phyloP scores from a whole-genome alignment of 1,139 yeast genomes.

The Yamadazyma taylorii region DNA sequence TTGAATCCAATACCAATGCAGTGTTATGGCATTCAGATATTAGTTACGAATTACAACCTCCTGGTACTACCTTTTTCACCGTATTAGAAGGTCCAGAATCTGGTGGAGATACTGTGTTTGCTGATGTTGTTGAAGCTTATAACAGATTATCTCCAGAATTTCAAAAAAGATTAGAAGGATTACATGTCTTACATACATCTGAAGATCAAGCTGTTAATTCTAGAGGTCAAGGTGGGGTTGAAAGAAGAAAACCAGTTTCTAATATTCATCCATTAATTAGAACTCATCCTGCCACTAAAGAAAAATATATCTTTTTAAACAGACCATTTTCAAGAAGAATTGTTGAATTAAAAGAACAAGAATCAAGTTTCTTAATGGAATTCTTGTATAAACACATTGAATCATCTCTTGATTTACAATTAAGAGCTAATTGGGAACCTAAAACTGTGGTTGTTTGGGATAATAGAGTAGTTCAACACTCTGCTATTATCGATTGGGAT shows the following conservation, averaged over 20 bases:
- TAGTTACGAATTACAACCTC: constrained; percentile 67
- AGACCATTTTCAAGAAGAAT: constrained; percentile 62
- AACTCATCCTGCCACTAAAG: constrained; percentile 66
- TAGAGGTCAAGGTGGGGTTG: constrained; percentile 54
- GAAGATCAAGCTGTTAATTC: constrained; percentile 65
- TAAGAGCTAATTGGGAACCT: constrained; percentile 43
- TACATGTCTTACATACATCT: constrained; percentile 66
- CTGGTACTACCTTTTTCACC: constrained; percentile 60
- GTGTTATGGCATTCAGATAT: constrained; percentile 67
- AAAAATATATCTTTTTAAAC: constrained; percentile 59
- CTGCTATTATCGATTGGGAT: constrained; percentile 64
- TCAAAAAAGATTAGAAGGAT: constrained; percentile 53
- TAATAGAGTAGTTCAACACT: constrained; percentile 62
- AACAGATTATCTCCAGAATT: constrained; percentile 62
- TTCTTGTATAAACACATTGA: constrained; percentile 55
- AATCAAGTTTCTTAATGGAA: constrained; percentile 54
- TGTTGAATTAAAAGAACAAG: constrained; percentile 64
- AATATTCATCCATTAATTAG: constrained; percentile 67
- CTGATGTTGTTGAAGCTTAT: constrained; percentile 61
- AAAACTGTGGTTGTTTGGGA: constrained; percentile 71
- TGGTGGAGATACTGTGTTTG: constrained; percentile 72
- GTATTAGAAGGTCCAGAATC: constrained; percentile 59
- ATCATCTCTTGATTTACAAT: constrained; percentile 37
- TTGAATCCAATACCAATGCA: constrained; percentile 32
- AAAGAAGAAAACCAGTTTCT: constrained; percentile 60